Evolutionary conservation across 352 stramenopile genomes (phyloP), one percentile per base, ranked within the genome.

Genomic region (Pythium phragmitis): DNA sequence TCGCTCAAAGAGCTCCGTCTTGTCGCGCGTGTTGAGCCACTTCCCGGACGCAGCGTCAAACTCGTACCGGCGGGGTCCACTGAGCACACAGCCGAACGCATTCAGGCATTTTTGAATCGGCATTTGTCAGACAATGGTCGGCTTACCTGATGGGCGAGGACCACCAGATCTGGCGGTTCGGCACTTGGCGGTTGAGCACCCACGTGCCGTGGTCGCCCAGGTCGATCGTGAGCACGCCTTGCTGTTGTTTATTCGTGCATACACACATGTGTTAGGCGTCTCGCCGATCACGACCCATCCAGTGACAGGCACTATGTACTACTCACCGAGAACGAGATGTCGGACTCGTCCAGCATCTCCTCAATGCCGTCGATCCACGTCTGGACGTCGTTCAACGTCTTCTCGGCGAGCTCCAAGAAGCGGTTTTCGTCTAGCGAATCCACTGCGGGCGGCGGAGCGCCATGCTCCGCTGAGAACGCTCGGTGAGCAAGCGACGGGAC

Each of bases 171-270:
- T 99, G 96, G 41, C 88, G 82, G 80, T 99, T 99, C 4, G 97
- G 97, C 41, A 96, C 97, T 73, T 99, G 97, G 68, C 98, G 98
- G 77, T 99, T 99, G 63, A 99, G 85, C 33, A 99, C 97, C 89
- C 92, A 99, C 48, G 93, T 98, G 60, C 96, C 96, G 68, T 97
- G 77, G 26, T 95, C 83, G 45, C 92, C 94, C 26, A 99, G 76
- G 47, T 94, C 87, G 53, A 98, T 91, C 46, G 96, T 98, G 41
- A 99, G 70, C 13, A 99, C 96, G 28, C 96, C 96, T 96, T 98
- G 92, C 91, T 97, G 70, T 41, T 46, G 26, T 17, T 23, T 7
- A 47, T 47, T 21, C 7, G 21, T 12, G 16, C 7, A 30, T 26
- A 37, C 23, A 53, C 14, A 6, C 4, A 21, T 9, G 47, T 8